Evolutionary conservation across 2,329 filamentous ascomycete species (phyloP), one percentile per base, ranked within the genome.

Genomic region (Penicillium sp.): DNA sequence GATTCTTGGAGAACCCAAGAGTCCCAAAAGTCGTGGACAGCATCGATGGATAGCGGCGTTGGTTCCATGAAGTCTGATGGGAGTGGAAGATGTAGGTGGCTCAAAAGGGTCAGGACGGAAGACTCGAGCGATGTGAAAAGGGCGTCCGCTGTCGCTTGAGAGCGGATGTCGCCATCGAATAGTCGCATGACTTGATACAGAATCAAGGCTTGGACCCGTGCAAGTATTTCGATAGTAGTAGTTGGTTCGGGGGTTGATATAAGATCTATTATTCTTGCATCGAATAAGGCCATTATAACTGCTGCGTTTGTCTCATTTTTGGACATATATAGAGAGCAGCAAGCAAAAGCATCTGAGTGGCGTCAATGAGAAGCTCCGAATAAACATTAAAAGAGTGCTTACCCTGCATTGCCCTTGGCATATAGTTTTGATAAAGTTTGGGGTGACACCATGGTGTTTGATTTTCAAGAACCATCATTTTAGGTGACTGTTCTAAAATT

Each of bases 1-100:
- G 82, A 84, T 64, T 86, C 83, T 11, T 82, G 76, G 21, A 84
- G 72, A 3, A 83, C 69, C 80, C 81, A 86, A 1, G 74, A 71
- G 8, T 70, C 66, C 83, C 83, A 86, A 45, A 81, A 81, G 0
- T 72, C 61, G 19, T 72, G 74, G 1, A 77, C 76, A 0, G 76
- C 71, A 10, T 74, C 75, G 3, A 82, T 63, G 0, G 78, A 68
- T 5, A 78, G 58, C 0, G 70, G 53, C 1, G 64, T 62, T 0
- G 61, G 48, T 2, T 62, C 47, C 0, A 50, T 56, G 0, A 60
- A 35, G 19, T 56, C 44, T 5, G 55, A 46, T 3, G 62, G 54
- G 5, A 57, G 47, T 21, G 68, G 67, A 22, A 70, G 56, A 11
- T 65, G 52, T 3, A 68, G 54, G 26, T 33, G 59, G 3, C 24